Conservation (phyloP, 148 eudicot species). For the Cornus kousa region DNA sequence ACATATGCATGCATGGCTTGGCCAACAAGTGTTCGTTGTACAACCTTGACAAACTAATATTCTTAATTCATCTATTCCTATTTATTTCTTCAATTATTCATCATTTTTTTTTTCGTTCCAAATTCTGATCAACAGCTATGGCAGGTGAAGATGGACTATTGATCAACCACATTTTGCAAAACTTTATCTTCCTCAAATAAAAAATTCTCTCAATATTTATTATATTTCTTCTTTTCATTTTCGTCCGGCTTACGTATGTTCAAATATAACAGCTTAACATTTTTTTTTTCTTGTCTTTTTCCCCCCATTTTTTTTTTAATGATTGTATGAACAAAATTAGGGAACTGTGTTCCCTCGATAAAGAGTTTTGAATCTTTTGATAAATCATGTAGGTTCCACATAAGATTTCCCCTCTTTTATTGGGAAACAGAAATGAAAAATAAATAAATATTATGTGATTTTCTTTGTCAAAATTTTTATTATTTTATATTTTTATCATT, state of each 20-base stretch:
- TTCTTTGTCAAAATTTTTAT: too few species aligned
- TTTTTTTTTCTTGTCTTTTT: neutral
- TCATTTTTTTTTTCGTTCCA: slow-evolving; percentile 7
- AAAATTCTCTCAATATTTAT: neutral
- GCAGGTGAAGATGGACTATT: slow-evolving; percentile 15
- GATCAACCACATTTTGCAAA: slow-evolving; percentile 10
- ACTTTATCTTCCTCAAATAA: neutral
- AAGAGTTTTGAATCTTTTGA: neutral
- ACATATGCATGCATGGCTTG: neutral
- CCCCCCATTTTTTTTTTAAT: neutral
- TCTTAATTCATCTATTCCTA: neutral
- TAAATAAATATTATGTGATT: too few species aligned
- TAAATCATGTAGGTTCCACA: neutral
- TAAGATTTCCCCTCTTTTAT: neutral
- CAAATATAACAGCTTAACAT: neutral
- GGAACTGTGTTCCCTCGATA: neutral
- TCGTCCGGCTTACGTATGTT: neutral
- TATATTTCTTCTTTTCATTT: neutral
- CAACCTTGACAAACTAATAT: slow-evolving; percentile 6
- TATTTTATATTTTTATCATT: too few species aligned
- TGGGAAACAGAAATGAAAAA: neutral
- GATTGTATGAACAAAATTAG: neutral
- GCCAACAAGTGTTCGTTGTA: slow-evolving; percentile 7
- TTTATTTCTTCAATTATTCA: slow-evolving; percentile 4
- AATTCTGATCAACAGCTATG: slow-evolving; percentile 14